Base-by-base conservation (phyloP, 2,329 filamentous ascomycete species). In the Colletotrichum sp. region DNA sequence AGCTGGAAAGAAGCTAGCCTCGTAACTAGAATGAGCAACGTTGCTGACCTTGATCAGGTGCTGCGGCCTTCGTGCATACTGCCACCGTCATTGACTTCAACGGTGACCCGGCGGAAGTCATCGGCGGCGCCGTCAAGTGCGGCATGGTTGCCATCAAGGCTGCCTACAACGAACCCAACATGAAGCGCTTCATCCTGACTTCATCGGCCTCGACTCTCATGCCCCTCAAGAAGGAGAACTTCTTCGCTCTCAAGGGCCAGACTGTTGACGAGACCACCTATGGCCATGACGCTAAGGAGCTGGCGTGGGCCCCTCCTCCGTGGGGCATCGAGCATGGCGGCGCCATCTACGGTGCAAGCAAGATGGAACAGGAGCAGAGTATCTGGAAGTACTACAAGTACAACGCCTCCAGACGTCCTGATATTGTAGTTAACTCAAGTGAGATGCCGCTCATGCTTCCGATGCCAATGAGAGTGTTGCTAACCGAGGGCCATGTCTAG, bases 371-470 rank as follows among this genome's bases (percentile, higher is more conserved):
- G 0, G 86, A 88, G 67, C 79, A 83, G 69, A 84, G 78, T 2
- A 48, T 84, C 6, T 88, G 86, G 86, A 82, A 85, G 24, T 87
- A 82, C 64, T 75, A 82, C 8, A 76, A 83, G 24, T 80, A 84
- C 68, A 69, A 82, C 26, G 82, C 81, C 5, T 82, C 82, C 2
- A 59, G 57, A 16, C 59, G 71, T 12, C 71, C 71, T 13, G 71
- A 74, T 26, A 74, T 74, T 12, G 66, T 70, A 13, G 70, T 75
- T 1, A 76, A 77, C 52, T 63, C 59, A 12, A 60, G 72, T 75
- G 32, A 71, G 68, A 22, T 8, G 2, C 8, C 60, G 0, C 4
- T 39, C 5, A 5, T 12, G 13, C 2, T 15, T 32, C 9, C 9
- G 2, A 24, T 18, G 9, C 4, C 15, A 16, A 3, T 0, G 2